Conservation (phyloP, 352 stramenopile genomes). For the Phytophthora pisi region DNA sequence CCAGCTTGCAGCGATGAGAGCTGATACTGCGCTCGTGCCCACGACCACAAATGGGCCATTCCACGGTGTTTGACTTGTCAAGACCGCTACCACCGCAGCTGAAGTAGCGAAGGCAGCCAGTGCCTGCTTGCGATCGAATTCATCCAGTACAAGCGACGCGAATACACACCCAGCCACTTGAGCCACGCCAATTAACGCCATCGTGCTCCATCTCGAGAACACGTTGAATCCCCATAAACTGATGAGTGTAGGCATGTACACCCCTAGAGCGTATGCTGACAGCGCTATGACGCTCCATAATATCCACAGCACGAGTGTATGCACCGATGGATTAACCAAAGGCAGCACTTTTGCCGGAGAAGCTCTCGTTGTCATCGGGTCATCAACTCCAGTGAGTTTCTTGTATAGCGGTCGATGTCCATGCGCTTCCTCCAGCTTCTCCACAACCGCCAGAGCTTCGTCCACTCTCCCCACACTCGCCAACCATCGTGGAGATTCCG, state of each 20-base stretch:
- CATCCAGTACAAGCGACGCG: conserved; percentile 16
- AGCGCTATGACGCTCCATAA: conserved; percentile 37
- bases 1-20: conserved; percentile 25
- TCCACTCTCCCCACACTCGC: conserved; percentile 24
- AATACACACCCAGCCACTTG: conserved; percentile 28
- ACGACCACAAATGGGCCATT: conserved; percentile 11
- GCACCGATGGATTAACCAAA: not conserved
- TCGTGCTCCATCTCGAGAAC: conserved; percentile 22
- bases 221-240: conserved; percentile 37
- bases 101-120: conserved; percentile 14
- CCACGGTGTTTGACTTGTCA: conserved; percentile 23
- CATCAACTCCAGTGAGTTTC: not conserved
- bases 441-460: conserved; percentile 22
- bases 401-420: not conserved
- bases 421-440: conserved; percentile 30
- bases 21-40: conserved; percentile 13
- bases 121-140: conserved; percentile 4
- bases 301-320: conserved; percentile 30
- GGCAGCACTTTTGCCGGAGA: not conserved
- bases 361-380: not conserved
- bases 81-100: conserved; percentile 1
- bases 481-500: conserved; percentile 46
- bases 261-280: conserved; percentile 34
- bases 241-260: conserved; percentile 36
- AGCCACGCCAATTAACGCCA: conserved; percentile 8